These are phyloP conservation scores for Pseudomassariella vexata DNA, from an alignment of 2,329 filamentous ascomycete species.

Conservation along the genomic window DNA sequence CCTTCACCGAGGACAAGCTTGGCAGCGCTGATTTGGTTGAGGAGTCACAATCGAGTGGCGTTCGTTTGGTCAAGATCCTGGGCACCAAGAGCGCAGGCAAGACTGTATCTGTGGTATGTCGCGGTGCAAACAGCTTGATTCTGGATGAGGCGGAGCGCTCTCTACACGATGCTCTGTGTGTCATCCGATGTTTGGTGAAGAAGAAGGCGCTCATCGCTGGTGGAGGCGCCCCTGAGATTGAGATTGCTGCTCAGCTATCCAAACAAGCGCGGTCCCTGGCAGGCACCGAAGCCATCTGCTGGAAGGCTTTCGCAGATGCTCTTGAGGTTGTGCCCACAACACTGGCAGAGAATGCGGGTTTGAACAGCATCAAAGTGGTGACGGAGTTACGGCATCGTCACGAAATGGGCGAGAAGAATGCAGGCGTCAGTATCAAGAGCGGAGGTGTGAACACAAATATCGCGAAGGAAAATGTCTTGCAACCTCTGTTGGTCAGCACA, in stretches of 20 bases:
- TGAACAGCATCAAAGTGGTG: constrained; percentile 98
- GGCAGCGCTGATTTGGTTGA: constrained; percentile 90
- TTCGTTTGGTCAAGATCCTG: constrained; percentile 90
- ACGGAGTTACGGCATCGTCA: constrained; percentile 92
- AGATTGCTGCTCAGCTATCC: constrained; percentile 82
- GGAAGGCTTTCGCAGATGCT: constrained; percentile 97
- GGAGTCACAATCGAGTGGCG: constrained; percentile 80
- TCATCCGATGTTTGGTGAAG: constrained; percentile 95
- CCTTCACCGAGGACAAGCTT: constrained; percentile 97
- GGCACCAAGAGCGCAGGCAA: constrained; percentile 80
- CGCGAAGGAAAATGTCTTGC: constrained; percentile 91
- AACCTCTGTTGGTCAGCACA: constrained; percentile 92
- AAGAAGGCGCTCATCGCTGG: constrained; percentile 99
- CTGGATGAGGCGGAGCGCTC: constrained; percentile 95
- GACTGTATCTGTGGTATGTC: constrained; percentile 90
- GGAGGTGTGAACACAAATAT: constrained; percentile 97
- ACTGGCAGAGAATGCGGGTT: constrained; percentile 90
- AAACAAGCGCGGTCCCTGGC: constrained; percentile 76
- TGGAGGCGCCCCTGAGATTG: constrained; percentile 92
- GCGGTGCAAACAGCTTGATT: constrained; percentile 90
- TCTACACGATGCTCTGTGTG: constrained; percentile 94
- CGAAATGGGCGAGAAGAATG: constrained; percentile 90
- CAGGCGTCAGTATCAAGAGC: constrained; percentile 96
- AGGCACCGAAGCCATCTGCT: constrained; percentile 95
- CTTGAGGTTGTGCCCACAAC: constrained; percentile 97